Evolutionary conservation across 305 asterid species (phyloP).

Genomic region (Fraxinus paxiana): DNA sequence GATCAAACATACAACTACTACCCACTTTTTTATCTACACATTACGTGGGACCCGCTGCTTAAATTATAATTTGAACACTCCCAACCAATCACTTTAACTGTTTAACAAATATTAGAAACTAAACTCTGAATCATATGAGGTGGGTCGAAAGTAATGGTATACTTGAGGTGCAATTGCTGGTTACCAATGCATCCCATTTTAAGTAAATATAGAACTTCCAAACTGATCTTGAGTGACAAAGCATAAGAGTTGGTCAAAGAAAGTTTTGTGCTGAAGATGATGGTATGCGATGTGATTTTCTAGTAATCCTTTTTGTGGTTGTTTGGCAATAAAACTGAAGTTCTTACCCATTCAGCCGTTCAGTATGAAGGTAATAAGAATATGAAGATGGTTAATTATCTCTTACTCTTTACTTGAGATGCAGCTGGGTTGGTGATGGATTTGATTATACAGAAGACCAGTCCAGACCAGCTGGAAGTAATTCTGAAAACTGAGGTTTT

Average conservation of each 20-base stretch:
- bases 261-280: background rate
- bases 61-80: background rate
- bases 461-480: background rate
- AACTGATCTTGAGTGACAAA: background rate
- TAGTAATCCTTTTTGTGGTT: background rate
- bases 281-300: background rate
- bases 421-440: background rate
- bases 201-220: background rate
- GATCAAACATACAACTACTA: background rate
- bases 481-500: background rate
- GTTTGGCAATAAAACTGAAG: background rate
- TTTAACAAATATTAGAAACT: background rate
- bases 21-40: background rate
- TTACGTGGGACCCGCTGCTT: background rate
- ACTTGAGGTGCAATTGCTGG: background rate
- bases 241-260: background rate
- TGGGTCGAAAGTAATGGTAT: background rate
- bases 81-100: background rate
- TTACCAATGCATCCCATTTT: background rate
- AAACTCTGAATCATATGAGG: background rate
- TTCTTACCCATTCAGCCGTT: background rate
- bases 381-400: background rate
- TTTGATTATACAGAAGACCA: background rate
- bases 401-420: background rate
- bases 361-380: background rate